Base-by-base conservation (phyloP, 139 green algal species). In the Tetraselmis chui region DNA sequence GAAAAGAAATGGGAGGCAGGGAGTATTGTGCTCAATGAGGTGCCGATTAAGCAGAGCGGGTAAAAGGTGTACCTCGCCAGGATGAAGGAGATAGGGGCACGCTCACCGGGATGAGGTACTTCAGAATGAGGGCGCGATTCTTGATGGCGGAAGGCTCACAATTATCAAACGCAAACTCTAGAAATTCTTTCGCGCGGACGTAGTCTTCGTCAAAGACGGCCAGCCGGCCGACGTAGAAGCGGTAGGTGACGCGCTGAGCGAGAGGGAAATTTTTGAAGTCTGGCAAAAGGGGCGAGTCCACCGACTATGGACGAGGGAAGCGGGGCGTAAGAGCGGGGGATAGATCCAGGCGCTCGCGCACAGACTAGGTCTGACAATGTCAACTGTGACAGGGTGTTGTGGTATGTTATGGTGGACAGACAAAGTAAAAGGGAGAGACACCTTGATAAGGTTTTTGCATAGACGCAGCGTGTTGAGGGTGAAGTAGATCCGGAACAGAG, bases 401-500 rank as follows among this genome's bases (percentile, higher is more conserved):
- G n/a, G n/a, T n/a, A n/a, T n/a, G n/a, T n/a, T n/a, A n/a, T n/a
- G n/a, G n/a, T n/a, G n/a, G n/a, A n/a, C n/a, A n/a, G n/a, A n/a
- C n/a, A n/a, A n/a, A n/a, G n/a, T n/a, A n/a, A n/a, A n/a, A n/a
- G n/a, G n/a, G n/a, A n/a, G n/a, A n/a, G n/a, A n/a, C 45, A 67
- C 91, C 2, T 89, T 87, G 31, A 93, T 91, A 32, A 96, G 79
- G 78, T 91, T 92, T 75, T 92, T 92, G 84, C 91, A 93, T 79
- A 95, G 80, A 1, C 89, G 86, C 84, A 95, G 83, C 59, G 91
- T 94, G 87, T 95, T 96, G 25, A 95, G 87, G 79, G 83, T 86
- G 81, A 94, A 95, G 79, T 95, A 97, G 25, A 96, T 90, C 84
- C 93, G 94, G 82, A 96, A 95, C 1, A 92, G 88, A 23, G 86